Conservation (phyloP, 2,329 filamentous ascomycete genomes). For the Lachnellula cervina region DNA sequence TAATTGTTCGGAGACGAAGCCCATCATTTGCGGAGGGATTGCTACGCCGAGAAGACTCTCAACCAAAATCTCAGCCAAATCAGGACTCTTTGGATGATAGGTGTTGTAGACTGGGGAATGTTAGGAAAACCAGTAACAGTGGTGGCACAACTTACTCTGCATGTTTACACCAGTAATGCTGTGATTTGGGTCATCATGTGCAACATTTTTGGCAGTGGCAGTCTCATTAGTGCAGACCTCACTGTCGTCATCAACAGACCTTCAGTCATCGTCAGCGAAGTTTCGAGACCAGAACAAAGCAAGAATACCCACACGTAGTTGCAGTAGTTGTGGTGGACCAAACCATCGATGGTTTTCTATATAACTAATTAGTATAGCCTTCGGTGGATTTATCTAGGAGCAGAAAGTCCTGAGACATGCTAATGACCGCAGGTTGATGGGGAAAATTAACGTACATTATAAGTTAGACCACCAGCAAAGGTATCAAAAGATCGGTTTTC, state of each 20-base stretch:
- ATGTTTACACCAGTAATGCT: slow-evolving; percentile 39
- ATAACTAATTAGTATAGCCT: too few relatives aligned
- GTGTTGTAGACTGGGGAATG: slow-evolving; percentile 31
- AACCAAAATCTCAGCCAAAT: too few relatives aligned
- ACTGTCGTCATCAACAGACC: too few relatives aligned
- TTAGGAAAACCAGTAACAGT: slow-evolving; percentile 2
- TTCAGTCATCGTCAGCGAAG: slow-evolving; percentile 7
- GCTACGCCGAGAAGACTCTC: too few relatives aligned
- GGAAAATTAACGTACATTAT: slow-evolving; percentile 18
- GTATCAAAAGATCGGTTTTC: slow-evolving; percentile 38
- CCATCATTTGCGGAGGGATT: too few relatives aligned
- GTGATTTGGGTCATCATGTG: slow-evolving; percentile 40
- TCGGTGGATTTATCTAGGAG: too few relatives aligned
- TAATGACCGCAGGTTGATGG: too few relatives aligned
- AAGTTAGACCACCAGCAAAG: slow-evolving; percentile 37
- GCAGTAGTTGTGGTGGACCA: slow-evolving; percentile 35
- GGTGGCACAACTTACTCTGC: slow-evolving; percentile 26
- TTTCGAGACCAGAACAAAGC: background rate
- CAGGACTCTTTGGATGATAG: slow-evolving; percentile 37
- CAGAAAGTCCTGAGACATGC: too few relatives aligned
- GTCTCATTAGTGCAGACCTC: too few relatives aligned
- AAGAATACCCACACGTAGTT: slow-evolving; percentile 34
- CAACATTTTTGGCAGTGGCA: slow-evolving; percentile 36
- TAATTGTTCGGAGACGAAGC: too few relatives aligned
- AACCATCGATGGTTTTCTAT: slow-evolving; percentile 32